Base-by-base conservation (phyloP, 441 rosid genomes). In the Populus hybrid region DNA sequence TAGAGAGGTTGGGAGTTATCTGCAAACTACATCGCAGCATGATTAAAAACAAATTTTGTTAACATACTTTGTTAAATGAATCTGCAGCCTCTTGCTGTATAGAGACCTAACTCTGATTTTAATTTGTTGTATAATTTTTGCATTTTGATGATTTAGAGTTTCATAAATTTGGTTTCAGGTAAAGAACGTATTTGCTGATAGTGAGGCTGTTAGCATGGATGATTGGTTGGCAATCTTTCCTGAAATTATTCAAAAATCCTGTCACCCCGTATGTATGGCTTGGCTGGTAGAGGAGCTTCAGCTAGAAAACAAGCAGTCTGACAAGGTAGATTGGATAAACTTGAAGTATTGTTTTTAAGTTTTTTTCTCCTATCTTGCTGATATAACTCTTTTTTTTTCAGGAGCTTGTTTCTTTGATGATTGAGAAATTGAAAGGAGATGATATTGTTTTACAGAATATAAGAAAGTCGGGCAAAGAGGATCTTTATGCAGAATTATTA, bases 401-500 rank as follows among this genome's bases (percentile, higher is more conserved):
- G 99, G 91, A 68, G 64, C 81, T 90, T 70, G 76, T 83, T 81
- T 85, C 94, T 72, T 75, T 87, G 81, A 85, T 92, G 81, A 81
- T 85, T 78, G 89, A 88, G 87, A 92, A 90, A 87, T 72, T 96
- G 61, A 85, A 87, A 75, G 94, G 87, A 82, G 89, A 91, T 78
- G 87, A 88, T n/a, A 81, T 84, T 38, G 74, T 91, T 69, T 73
- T 92, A 46, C 88, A 70, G 72, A 93, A 83, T 78, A 89, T 96
- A 79, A 85, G 78, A 84, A 92, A 86, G 84, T 90, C 91, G 1
- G 94, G 98, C 84, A 95, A 94, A 89, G 93, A 82, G 81, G 90
- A 86, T 85, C 90, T 96, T 46, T 96, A 91, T 87, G 91, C 94
- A 71, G 98, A 93, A 68, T 82, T 96, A 64, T 66, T 96, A 21